Percentiles rank a stretch among this genome's conserved stretches.
phyloP scores from a whole-genome alignment of 257 asterid species.

The Agastache rugosa region DNA sequence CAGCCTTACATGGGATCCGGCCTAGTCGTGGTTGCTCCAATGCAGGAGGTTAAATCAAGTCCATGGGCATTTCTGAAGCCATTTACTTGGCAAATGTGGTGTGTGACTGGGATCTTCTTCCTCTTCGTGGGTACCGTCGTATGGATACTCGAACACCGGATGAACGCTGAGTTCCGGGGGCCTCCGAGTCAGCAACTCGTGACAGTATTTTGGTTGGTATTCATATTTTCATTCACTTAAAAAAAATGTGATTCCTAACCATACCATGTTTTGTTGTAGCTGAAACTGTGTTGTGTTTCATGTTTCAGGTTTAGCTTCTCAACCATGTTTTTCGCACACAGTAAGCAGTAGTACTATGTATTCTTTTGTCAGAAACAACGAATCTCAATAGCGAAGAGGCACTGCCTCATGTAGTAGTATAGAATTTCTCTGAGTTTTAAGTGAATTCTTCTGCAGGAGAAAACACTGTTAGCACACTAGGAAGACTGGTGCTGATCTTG shows the following conservation, averaged over 20 bases:
- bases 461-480: conserved; percentile 83
- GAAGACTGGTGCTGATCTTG: conserved; percentile 70
- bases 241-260: not conserved
- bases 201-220: conserved; percentile 74
- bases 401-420: not conserved
- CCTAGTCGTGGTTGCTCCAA: conserved; percentile 70
- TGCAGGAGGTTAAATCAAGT: conserved; percentile 61
- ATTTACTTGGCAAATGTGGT: conserved; percentile 89
- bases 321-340: conserved; percentile 91
- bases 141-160: conserved; percentile 92
- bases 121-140: conserved; percentile 79
- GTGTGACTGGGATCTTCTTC: conserved; percentile 70
- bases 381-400: not conserved
- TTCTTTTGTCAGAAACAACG: not conserved
- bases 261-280: conserved; percentile 6
- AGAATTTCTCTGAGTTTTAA: not conserved
- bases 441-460: conserved; percentile 60
- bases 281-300: conserved; percentile 43
- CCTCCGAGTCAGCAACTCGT: conserved; percentile 78
- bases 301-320: conserved; percentile 92
- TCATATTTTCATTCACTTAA: not conserved
- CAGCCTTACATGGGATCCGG: conserved; percentile 90
- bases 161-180: conserved; percentile 81
- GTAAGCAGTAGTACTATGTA: conserved; percentile 47
- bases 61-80: conserved; percentile 90